Evolutionary conservation across 768 basidiomycete genomes (phyloP).

Genomic region (Phaeotremella skinneri): DNA sequence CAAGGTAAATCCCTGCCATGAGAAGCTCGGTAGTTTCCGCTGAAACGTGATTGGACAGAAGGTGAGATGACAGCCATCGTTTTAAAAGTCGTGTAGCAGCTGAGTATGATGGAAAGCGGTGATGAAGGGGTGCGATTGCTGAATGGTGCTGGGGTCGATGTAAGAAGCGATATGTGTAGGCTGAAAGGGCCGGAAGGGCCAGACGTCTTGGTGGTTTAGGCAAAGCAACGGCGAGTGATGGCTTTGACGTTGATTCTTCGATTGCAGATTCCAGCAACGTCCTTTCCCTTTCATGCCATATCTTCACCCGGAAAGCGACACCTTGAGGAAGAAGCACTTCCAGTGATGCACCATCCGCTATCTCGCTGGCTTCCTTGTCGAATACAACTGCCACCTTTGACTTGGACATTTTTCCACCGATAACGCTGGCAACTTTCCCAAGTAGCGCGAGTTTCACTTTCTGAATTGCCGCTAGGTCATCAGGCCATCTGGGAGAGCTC

Average conservation of each 20-base stretch:
- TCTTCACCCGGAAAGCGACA: slow-evolving; percentile 78
- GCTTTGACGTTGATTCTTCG: slow-evolving; percentile 43
- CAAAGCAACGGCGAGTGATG: slow-evolving; percentile 30
- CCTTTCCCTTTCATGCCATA: slow-evolving; percentile 84
- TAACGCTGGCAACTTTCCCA: slow-evolving; percentile 67
- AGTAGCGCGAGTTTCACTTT: slow-evolving; percentile 92
- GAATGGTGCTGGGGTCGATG: slow-evolving; percentile 82
- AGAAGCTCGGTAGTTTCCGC: slow-evolving; percentile 81
- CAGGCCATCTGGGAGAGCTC: slow-evolving; percentile 89
- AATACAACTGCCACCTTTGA: slow-evolving; percentile 61
- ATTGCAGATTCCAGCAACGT: slow-evolving; percentile 71
- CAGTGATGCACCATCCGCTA: slow-evolving; percentile 67
- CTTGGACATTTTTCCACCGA: slow-evolving; percentile 60
- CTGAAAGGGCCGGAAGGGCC: slow-evolving; percentile 33
- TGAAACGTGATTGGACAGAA: slow-evolving; percentile 69
- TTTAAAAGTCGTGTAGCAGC: slow-evolving; percentile 84
- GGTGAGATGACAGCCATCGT: slow-evolving; percentile 86
- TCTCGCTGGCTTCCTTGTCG: slow-evolving; percentile 59
- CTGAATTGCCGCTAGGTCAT: slow-evolving; percentile 86
- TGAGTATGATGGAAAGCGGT: slow-evolving; percentile 74
- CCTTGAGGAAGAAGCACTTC: slow-evolving; percentile 78
- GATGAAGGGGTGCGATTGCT: slow-evolving; percentile 72
- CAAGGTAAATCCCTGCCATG: slow-evolving; percentile 73
- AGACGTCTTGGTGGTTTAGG: slow-evolving; percentile 37
- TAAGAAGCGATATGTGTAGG: slow-evolving; percentile 70